Conservation (phyloP, 495 filamentous ascomycete genomes). For the Aspergillus carlsbadensis region DNA sequence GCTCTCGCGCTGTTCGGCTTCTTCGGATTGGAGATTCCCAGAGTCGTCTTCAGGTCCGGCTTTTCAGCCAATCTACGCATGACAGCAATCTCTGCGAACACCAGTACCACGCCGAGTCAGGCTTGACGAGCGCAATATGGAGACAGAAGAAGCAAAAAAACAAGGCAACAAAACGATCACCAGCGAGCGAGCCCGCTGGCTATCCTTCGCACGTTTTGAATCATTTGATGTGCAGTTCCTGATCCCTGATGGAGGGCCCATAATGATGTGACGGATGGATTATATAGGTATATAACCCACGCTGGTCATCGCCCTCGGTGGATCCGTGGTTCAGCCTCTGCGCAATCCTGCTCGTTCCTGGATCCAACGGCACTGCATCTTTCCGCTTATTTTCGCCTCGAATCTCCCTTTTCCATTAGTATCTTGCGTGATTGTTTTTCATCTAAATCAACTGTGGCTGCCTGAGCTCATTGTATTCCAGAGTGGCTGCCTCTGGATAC, state of each 20-base stretch:
- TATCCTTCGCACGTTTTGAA: background rate
- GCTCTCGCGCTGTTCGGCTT: background rate
- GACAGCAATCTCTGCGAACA: conserved; percentile 11
- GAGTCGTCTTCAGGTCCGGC: background rate
- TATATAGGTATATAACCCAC: background rate
- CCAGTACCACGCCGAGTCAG: too few species aligned
- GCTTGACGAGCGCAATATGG: background rate
- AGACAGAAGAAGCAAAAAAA: conserved; percentile 3
- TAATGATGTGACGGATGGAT: background rate
- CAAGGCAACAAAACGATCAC: conserved; percentile 7
- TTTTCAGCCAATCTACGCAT: conserved; percentile 13
- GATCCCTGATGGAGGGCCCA: background rate
- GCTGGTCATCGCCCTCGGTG: conserved; percentile 2
- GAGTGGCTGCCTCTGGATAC: too few species aligned
- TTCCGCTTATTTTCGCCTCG: conserved; percentile 4
- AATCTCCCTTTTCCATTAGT: background rate
- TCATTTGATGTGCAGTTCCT: background rate
- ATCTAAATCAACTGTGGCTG: background rate
- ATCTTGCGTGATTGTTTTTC: background rate
- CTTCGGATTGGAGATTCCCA: background rate
- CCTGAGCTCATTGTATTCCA: background rate
- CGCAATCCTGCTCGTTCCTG: conserved; percentile 7
- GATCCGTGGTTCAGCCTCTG: conserved; percentile 12
- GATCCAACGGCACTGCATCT: background rate
- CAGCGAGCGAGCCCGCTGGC: background rate